Evolutionary conservation across 805 yeast species (phyloP), one percentile per base, ranked within the genome.

Genomic region (Kockiozyma suomiensis): DNA sequence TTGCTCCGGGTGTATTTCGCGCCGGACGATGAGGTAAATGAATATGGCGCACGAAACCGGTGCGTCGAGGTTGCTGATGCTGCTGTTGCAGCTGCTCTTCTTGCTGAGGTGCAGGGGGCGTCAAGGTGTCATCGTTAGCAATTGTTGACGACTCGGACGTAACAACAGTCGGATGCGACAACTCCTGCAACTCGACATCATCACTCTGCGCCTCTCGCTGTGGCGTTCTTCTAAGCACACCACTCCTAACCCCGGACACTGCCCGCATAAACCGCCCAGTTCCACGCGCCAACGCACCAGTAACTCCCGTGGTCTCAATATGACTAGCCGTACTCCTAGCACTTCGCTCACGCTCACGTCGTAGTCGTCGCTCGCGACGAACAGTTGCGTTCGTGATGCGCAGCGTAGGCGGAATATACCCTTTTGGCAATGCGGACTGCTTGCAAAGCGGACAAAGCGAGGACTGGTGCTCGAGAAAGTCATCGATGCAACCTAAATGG

Each of bases 371-470:
- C 35, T 62, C 66, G 12, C 66, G 58, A 3, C 66, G 56, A 12
- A 62, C 65, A 12, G 66, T 64, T 17, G 65, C 67, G 35, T 64
- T 59, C 23, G 62, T 59, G 56, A 64, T 59, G 23, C 55, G 66
- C 15, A 63, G 41, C 8, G 60, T 57, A 7, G 58, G 26, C 25
- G 67, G 65, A 25, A 65, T 56, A 32, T 66, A 61, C 6, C 65
- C 68, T 17, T 28, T 35, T 21, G 66, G 65, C 38, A 66, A 38
- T 3, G 61, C 59, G 4, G 61, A 55, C 30, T 57, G 66, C 46
- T 63, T 62, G 73, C 96, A 89, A 78, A 86, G 82, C 7, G 96
- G 96, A 72, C 96, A 89, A 68, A 88, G 85, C 1, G 90, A 88
- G 54, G 88, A 79, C 65, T 90, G 78, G 66, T 82, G 82, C 4